These are phyloP conservation scores for Begonia loranthoides DNA, from an alignment of 306 rosid genomes.

Conservation along the genomic window DNA sequence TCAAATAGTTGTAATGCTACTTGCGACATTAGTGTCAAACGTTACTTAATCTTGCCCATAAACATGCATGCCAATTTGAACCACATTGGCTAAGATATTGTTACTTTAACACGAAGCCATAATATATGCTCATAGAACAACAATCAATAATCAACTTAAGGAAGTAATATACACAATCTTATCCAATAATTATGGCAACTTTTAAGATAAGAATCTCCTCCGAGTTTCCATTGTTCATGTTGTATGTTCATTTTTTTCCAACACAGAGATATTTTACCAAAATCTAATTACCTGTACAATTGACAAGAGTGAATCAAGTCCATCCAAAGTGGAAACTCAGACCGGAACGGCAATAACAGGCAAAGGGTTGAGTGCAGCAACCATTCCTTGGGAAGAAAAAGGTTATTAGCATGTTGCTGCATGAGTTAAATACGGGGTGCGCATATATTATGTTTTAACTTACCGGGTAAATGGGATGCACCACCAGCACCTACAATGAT, in stretches of 20 bases:
- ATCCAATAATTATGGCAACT: not conserved
- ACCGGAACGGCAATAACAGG: constrained; percentile 89
- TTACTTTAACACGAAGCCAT: no score
- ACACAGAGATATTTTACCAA: not conserved
- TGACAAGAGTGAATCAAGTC: constrained; percentile 76
- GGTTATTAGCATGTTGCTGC: no score
- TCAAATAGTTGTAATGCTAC: no score
- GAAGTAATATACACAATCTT: not conserved
- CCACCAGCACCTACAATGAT: constrained; percentile 97
- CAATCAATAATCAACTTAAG: not conserved
- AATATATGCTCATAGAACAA: no score
- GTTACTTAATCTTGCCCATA: no score
- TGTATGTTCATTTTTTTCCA: not conserved
- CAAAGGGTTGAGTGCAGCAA: constrained; percentile 69
- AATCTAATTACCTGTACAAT: constrained; percentile 78
- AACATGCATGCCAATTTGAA: no score
- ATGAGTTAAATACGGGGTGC: not conserved
- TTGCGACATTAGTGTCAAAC: not conserved
- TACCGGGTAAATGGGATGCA: constrained; percentile 90
- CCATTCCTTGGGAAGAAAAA: constrained; percentile 70
- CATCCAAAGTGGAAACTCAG: constrained; percentile 64
- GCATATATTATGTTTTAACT: constrained; percentile 27
- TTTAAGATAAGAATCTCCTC: not conserved
- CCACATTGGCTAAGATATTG: no score
- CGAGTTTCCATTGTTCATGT: not conserved